Evolutionary conservation across 1,284 basidiomycete genomes (phyloP), one percentile per base, ranked within the genome.

Genomic region (Malassezia pachydermatis): DNA sequence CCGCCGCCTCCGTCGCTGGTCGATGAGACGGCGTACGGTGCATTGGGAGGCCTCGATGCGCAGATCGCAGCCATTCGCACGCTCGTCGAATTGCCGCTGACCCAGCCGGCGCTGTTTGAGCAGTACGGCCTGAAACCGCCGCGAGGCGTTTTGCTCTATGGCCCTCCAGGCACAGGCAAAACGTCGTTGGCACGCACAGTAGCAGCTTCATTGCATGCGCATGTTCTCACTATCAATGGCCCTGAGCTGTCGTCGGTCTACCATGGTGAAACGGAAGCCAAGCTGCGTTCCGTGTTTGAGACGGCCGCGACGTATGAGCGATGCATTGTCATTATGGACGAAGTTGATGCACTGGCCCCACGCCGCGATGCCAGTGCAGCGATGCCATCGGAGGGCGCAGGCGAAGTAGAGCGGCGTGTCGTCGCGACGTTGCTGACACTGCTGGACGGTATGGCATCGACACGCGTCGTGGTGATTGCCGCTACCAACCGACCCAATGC

Each of bases 401-500:
- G 65, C 32, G 94, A 96, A 72, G 90, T 98, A 2, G 94, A 96
- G 72, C 86, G 87, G 55, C 78, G 94, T 16, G 89, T 96, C 0
- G 92, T 98, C 2, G 89, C 94, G 1, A 95, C 90, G 33, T 76
- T 98, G 24, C 75, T 99, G 59, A 96, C 94, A 1, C 80, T 95
- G 55, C 81, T 99, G 75, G 94, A 98, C 72, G 94, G 94, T 1
- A 84, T 99, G 77, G 28, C 14, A 10, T 34, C 25, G 20, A 24
- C 34, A 16, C 81, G 84, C 49, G 87, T 98, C 4, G 84, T 98
- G 3, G 87, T 99, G 17, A 86, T 99, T 54, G 94, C 88, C 1
- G 94, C 94, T 0, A 98, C 94, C 1, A 98, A 99, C 73, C 78
- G 94, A 28, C 92, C 89, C 3, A 96, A 98, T 70, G 86, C 89